Base-by-base conservation (phyloP, 441 rosid species). In the Arabidopsis lyrata region DNA sequence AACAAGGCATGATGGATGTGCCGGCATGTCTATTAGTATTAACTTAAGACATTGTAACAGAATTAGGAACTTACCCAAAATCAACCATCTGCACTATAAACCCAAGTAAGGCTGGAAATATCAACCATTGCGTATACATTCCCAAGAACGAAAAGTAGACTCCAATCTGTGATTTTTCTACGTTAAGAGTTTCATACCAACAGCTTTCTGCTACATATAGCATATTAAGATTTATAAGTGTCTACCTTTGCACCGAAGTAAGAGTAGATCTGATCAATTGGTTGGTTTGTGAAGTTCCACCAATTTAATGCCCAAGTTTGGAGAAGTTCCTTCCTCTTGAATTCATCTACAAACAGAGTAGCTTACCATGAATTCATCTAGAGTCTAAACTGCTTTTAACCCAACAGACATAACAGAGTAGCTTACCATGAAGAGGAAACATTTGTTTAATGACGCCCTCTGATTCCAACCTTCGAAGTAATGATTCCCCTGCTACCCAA, bases 61-160 rank as follows among this genome's bases (percentile, higher is more conserved):
- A 3, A 35, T 48, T 8, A 13, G 42, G 13, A 45, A 72, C 83
- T 81, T 70, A 89, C 97, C 99, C 89, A 55, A 92, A 89, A 81
- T 92, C 84, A 80, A 86, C 78, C 80, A 90, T 70, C 75, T 90
- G 94, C 76, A 86, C 78, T 12, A 85, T 50, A 39, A 92, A 69
- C 42, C 93, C 99, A 35, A 85, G 66, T 10, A 67, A 77, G 66
- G 99, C 97, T 27, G 99, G 99, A 80, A 92, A 95, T 45, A 85
- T 70, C 80, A 88, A 68, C 99, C 97, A 92, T 36, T 83, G 80
- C 14, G 97, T 87, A 83, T 90, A 89, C 94, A 88, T 95, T 75
- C 91, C 94, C 58, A 95, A 88, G 78, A 95, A 95, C 52, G 99
- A 73, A 82, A 90, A 95, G 79, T 92, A 95, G 74, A 90, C 80